Percentiles rank a stretch among this genome's conserved stretches.
Conservation (phyloP, 768 basidiomycete genomes). For the Pleurotus giganteus region DNA sequence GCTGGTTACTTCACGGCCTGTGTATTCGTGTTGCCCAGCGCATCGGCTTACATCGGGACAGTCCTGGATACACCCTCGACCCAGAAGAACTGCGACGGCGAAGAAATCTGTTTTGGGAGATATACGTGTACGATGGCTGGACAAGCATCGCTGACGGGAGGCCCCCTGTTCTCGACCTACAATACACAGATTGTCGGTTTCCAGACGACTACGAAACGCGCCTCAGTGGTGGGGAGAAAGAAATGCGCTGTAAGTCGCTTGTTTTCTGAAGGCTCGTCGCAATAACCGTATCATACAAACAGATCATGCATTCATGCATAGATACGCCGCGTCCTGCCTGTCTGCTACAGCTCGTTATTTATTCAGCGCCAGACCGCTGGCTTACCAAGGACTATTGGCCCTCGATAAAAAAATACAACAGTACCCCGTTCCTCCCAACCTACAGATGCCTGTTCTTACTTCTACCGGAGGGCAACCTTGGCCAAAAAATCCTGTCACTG, state of each 20-base stretch:
- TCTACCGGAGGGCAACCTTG: conserved; percentile 32
- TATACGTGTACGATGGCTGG: conserved; percentile 50
- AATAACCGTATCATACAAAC: conserved; percentile 1
- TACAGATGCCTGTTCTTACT: conserved; percentile 35
- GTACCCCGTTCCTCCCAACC: conserved; percentile 43
- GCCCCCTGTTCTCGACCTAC: conserved; percentile 43
- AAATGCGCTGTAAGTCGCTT: conserved; percentile 40
- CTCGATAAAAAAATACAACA: conserved; percentile 51
- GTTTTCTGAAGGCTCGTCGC: neutral
- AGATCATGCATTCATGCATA: conserved; percentile 46
- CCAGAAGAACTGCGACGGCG: conserved; percentile 45
- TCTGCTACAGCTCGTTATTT: conserved; percentile 40
- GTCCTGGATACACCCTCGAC: conserved; percentile 44
- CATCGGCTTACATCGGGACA: conserved; percentile 51
- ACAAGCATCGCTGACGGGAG: conserved; percentile 51
- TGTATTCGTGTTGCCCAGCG: conserved; percentile 40
- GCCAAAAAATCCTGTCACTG: conserved; percentile 34
- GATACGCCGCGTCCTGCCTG: conserved; percentile 44
- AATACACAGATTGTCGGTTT: conserved; percentile 50
- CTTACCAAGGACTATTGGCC: conserved; percentile 44
- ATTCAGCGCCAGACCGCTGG: conserved; percentile 34
- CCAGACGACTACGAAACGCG: conserved; percentile 41
- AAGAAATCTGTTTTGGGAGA: conserved; percentile 51
- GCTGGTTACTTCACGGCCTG: conserved; percentile 50
- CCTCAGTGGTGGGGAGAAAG: conserved; percentile 30